Percentiles rank a stretch among this genome's conserved stretches.
Evolutionary conservation across 1,284 basidiomycete species (phyloP).

Genomic region (Agaricales sp.): DNA sequence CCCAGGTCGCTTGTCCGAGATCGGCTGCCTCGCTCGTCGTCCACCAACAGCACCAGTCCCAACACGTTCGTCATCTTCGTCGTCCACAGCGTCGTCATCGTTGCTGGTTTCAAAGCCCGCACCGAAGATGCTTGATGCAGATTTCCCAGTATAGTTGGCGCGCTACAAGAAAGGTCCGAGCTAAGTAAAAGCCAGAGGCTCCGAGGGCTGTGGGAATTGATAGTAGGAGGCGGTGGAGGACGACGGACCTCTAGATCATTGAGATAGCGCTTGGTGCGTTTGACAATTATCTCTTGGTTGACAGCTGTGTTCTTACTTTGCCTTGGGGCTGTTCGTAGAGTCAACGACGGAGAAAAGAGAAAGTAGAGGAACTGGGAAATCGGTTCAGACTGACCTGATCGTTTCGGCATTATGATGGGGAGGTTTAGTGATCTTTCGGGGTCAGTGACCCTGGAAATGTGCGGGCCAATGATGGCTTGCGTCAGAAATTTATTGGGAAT

Average conservation of each 20-base stretch:
- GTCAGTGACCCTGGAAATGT: not conserved
- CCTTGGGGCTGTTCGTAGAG: not conserved
- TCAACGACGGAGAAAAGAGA: constrained; percentile 1
- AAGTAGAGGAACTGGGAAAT: not conserved
- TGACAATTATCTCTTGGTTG: constrained; percentile 1
- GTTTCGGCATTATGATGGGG: not conserved
- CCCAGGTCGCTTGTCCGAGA: constrained; percentile 60
- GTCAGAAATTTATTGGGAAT: no score
- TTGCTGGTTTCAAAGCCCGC: not conserved
- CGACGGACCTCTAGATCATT: not conserved
- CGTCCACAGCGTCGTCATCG: constrained; percentile 12
- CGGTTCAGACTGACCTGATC: not conserved
- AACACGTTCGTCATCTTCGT: constrained; percentile 26
- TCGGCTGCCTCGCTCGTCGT: constrained; percentile 50
- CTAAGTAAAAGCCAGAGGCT: not conserved
- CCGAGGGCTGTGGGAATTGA: not conserved
- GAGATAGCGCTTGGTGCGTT: not conserved
- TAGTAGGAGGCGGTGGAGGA: not conserved
- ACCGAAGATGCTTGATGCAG: not conserved
- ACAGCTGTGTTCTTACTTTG: not conserved
- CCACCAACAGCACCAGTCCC: constrained; percentile 41
- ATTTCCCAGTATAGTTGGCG: not conserved
- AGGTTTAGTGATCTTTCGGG: no score
- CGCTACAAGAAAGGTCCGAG: not conserved
- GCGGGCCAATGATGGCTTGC: not conserved